phyloP scores from a whole-genome alignment of 306 rosid genomes.

The Nissolia schottii region DNA sequence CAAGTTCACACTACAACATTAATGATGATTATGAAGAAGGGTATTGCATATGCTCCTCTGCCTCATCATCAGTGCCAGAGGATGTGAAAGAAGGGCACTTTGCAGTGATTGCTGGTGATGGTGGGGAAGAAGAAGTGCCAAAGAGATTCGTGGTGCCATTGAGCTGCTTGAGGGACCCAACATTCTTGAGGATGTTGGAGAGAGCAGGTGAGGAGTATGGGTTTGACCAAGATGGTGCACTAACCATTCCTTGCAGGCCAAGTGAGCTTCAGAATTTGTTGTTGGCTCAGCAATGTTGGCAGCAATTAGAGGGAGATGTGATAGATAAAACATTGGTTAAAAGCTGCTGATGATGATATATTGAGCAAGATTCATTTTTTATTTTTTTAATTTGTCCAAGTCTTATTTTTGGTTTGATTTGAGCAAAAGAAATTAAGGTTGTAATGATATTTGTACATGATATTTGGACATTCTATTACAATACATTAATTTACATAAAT shows the following conservation, averaged over 20 bases:
- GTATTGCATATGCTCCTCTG: neutral
- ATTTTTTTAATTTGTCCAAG: too few species aligned
- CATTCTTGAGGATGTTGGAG: constrained; percentile 57
- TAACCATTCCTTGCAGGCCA: constrained; percentile 61
- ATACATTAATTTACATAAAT: too few species aligned
- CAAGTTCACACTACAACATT: neutral
- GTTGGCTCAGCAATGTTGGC: constrained; percentile 39
- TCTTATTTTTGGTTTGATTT: too few species aligned
- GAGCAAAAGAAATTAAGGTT: too few species aligned
- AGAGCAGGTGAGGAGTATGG: constrained; percentile 71
- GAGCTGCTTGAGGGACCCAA: constrained; percentile 48
- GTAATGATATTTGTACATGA: too few species aligned
- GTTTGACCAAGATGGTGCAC: constrained; percentile 61
- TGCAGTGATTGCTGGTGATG: constrained; percentile 57
- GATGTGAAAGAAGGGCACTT: constrained; percentile 84
- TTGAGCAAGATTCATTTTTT: too few species aligned
- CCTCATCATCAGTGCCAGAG: constrained; percentile 30
- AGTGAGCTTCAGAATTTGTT: constrained; percentile 55
- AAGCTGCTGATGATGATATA: constrained; percentile 17
- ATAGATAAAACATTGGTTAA: constrained; percentile 25
- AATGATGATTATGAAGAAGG: neutral
- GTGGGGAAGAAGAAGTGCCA: constrained; percentile 32
- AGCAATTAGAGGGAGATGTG: neutral
- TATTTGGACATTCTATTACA: too few species aligned
- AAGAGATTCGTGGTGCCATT: constrained; percentile 69